These are phyloP conservation scores for Salix arbutifolia DNA, from an alignment of 345 rosid genomes.

Conservation along the genomic window DNA sequence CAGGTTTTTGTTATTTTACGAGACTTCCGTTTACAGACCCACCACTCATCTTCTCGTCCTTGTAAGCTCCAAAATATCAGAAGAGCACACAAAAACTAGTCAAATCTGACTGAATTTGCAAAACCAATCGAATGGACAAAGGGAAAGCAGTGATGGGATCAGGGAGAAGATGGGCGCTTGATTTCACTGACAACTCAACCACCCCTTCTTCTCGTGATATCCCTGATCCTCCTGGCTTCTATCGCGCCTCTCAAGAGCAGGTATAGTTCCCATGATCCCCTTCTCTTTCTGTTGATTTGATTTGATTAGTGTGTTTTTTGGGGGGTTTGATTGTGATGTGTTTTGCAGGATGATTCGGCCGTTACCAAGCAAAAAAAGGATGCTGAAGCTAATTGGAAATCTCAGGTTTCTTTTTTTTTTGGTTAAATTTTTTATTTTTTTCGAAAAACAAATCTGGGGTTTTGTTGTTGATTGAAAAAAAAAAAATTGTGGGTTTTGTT, in stretches of 20 bases:
- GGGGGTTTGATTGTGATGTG: not conserved
- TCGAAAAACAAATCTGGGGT: no score
- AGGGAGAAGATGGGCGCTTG: constrained; percentile 97
- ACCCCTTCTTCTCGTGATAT: constrained; percentile 78
- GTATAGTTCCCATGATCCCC: constrained; percentile 21
- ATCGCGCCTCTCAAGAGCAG: constrained; percentile 86
- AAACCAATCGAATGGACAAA: constrained; percentile 57
- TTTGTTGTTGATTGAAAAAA: no score
- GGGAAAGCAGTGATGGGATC: constrained; percentile 95
- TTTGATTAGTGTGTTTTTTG: not conserved
- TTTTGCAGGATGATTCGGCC: constrained; percentile 73
- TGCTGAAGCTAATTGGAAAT: constrained; percentile 94
- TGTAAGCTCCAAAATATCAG: not conserved
- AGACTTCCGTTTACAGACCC: not conserved
- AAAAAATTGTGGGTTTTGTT: not conserved
- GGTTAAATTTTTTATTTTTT: no score
- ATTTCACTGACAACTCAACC: constrained; percentile 83
- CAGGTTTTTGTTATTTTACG: not conserved
- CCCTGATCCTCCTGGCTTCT: constrained; percentile 90
- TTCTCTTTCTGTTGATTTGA: not conserved
- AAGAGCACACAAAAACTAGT: not conserved
- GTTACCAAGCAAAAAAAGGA: constrained; percentile 88
- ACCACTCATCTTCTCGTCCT: not conserved
- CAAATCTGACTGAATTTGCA: not conserved
- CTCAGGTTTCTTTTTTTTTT: constrained; percentile 76